Base-by-base conservation (phyloP, 192 early-diverging fungal species). In the Coemansia interrupta region DNA sequence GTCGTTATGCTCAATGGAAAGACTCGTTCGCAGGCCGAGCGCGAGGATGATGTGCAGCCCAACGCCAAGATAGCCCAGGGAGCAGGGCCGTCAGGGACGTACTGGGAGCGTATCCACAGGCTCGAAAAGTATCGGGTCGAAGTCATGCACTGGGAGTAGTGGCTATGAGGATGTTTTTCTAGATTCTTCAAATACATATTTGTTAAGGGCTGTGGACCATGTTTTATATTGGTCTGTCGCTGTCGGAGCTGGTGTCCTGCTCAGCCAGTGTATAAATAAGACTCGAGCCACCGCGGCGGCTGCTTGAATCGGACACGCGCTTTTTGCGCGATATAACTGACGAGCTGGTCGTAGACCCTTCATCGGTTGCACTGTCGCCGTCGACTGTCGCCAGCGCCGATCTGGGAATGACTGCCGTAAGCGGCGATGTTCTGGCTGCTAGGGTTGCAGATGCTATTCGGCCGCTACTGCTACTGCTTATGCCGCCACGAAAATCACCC, bases 61-160 rank as follows among this genome's bases (percentile, higher is more conserved):
- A 73, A 79, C 29, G 59, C 70, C 39, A 65, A 61, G 56, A 63
- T 56, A 43, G 65, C 76, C 8, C 76, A 79, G 59, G 76, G 76
- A 22, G 49, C 57, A 19, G 76, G 70, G 11, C 53, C 65, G 4
- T 52, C 63, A 1, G 76, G 76, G 18, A 68, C 63, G 22, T 72
- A 79, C 60, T 79, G 76, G 76, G 70, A 79, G 54, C 70, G 66
- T 9, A 60, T 72, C 13, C 76, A 79, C 45, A 79, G 72, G 36
- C 70, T 72, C n/a, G 76, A 79, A 47, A 67, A 64, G 55, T 79
- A 79, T 50, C 70, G 76, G 18, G 76, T 79, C 4, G 76, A 79
- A 24, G 70, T 72, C 38, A 72, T 79, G 63, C 69, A 79, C 56
- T 79, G 76, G 76, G 72, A 63, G 51, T 39, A 19, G 30, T 36